Evolutionary conservation across 768 basidiomycete genomes (phyloP).

Genomic region (Trametopsis cervina): DNA sequence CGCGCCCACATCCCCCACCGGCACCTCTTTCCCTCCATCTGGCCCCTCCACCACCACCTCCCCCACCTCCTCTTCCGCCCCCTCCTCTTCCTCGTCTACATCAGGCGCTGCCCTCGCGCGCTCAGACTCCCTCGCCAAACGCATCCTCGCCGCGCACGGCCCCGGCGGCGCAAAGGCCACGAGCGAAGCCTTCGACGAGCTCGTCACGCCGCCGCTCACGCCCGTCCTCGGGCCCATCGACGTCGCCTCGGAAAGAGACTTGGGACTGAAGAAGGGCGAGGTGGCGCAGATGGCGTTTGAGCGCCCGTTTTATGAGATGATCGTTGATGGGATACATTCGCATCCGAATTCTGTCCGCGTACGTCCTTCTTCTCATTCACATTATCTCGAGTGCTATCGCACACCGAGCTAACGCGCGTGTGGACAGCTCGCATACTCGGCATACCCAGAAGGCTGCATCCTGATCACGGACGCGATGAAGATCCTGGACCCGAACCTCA

Average conservation of each 20-base stretch:
- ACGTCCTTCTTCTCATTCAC: constrained; percentile 21
- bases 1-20: constrained; percentile 11
- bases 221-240: constrained; percentile 25
- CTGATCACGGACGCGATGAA: constrained; percentile 89
- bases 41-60: constrained; percentile 15
- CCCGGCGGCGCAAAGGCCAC: constrained; percentile 21
- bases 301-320: constrained; percentile 82
- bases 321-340: constrained; percentile 87
- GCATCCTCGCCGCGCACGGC: constrained; percentile 7
- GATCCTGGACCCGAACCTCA: constrained; percentile 76
- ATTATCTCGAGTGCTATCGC: not conserved
- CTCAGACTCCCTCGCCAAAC: constrained; percentile 16
- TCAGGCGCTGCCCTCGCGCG: too few species aligned
- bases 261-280: constrained; percentile 39
- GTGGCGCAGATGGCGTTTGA: constrained; percentile 41
- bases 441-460: constrained; percentile 80
- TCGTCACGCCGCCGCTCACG: constrained; percentile 48
- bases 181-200: constrained; percentile 60
- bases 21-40: constrained; percentile 12
- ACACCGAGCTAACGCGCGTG: constrained; percentile 2
- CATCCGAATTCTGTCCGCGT: constrained; percentile 89
- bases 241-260: constrained; percentile 21
- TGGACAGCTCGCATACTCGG: constrained; percentile 70
- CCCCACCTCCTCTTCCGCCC: constrained; percentile 10
- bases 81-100: constrained; percentile 12